A percentile compares a stretch with the other conserved stretches of the same genome.
These are phyloP conservation scores for Ulota crispa DNA, from an alignment of 225 moss, liverwort and hornwort species.

Conservation along the genomic window DNA sequence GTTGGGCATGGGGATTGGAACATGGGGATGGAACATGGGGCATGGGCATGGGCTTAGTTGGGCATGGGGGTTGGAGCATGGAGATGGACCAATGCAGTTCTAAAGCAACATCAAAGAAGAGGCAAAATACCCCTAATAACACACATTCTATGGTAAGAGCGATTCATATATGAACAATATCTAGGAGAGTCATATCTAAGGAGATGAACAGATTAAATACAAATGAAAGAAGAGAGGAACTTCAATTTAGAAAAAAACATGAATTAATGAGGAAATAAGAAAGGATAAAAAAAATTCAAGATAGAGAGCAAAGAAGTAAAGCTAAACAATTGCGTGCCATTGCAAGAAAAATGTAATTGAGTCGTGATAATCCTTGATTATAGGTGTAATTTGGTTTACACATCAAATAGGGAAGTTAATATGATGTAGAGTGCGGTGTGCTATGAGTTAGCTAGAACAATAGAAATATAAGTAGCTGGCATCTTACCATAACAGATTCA, in stretches of 20 bases:
- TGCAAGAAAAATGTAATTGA: not conserved
- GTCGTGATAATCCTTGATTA: not conserved
- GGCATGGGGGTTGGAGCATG: too few species aligned
- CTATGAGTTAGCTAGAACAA: not conserved
- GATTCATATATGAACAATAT: not conserved
- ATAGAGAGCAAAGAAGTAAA: not conserved
- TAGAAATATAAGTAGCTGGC: not conserved
- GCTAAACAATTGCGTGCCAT: not conserved
- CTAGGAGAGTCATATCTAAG: not conserved
- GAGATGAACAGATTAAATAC: not conserved
- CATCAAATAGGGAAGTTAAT: not conserved
- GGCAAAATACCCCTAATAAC: not conserved
- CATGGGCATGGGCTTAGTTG: too few species aligned
- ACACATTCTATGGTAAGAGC: not conserved
- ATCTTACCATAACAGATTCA: constrained; percentile 57
- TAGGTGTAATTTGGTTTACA: not conserved
- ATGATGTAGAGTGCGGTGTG: not conserved
- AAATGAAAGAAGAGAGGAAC: not conserved
- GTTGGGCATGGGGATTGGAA: too few species aligned
- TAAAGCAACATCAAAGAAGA: not conserved
- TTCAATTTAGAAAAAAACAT: not conserved
- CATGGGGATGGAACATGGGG: too few species aligned
- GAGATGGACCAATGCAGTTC: not conserved
- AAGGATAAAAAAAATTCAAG: not conserved
- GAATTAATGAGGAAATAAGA: not conserved